Conservation (phyloP, 78 protist species). For the Bodo saltans region DNA sequence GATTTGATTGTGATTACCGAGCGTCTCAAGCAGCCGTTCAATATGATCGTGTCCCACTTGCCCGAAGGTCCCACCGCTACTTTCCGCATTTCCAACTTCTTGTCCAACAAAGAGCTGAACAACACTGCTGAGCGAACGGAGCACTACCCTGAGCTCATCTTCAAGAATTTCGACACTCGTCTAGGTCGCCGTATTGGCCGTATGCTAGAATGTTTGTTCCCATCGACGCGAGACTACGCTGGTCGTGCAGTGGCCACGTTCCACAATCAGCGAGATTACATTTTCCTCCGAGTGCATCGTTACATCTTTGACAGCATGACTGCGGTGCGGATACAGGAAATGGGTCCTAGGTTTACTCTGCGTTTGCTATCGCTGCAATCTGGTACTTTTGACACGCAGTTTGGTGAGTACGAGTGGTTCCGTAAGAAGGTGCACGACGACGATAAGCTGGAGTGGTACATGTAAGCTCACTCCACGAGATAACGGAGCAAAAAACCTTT, state of each 20-base stretch:
- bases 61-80: slow-evolving; percentile 96
- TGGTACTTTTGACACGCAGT: slow-evolving; percentile 86
- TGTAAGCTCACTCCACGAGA: too few species aligned
- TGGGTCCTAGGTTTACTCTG: slow-evolving; percentile 96
- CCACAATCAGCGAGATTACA: slow-evolving; percentile 95
- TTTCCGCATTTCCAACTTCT: slow-evolving; percentile 67
- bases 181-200: slow-evolving; percentile 86
- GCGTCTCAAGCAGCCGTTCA: slow-evolving; percentile 24
- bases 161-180: slow-evolving; percentile 90
- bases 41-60: slow-evolving; percentile 75
- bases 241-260: slow-evolving; percentile 91
- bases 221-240: slow-evolving; percentile 75
- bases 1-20: slow-evolving; percentile 85
- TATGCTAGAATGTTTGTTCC: slow-evolving; percentile 79
- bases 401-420: slow-evolving; percentile 85
- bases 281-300: slow-evolving; percentile 93
- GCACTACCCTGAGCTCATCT: slow-evolving; percentile 82
- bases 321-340: slow-evolving; percentile 78
- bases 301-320: slow-evolving; percentile 45
- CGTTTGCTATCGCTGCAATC: slow-evolving; percentile 78
- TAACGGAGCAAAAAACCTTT: too few species aligned
- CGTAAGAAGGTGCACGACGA: slow-evolving; percentile 35
- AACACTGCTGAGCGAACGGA: slow-evolving; percentile 27
- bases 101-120: slow-evolving; percentile 50
- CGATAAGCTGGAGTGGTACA: background rate